Evolutionary conservation across 495 filamentous ascomycete genomes (phyloP).

Genomic region (Penicillium taxi): DNA sequence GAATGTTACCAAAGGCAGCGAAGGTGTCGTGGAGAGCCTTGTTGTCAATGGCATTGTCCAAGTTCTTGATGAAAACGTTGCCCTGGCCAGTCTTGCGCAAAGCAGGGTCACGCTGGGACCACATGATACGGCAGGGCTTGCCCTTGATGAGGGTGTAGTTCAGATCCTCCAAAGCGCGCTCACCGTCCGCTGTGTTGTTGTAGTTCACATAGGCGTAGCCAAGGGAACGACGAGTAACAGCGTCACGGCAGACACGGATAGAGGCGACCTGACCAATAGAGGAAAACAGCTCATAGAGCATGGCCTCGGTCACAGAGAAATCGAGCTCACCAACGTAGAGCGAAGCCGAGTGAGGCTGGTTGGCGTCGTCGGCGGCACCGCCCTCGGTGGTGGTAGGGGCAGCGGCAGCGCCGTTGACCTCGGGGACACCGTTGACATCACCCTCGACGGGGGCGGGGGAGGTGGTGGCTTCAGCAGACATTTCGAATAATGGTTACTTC

Average conservation of each 20-base stretch:
- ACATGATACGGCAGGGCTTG: slow-evolving; percentile 99
- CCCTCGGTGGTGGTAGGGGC: slow-evolving; percentile 27
- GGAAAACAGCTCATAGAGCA: slow-evolving; percentile 99
- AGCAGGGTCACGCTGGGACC: slow-evolving; percentile 98
- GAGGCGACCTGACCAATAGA: slow-evolving; percentile 98
- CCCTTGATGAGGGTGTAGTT: slow-evolving; percentile 99
- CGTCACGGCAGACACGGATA: slow-evolving; percentile 99
- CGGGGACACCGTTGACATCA: slow-evolving; percentile 35
- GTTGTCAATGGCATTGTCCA: slow-evolving; percentile 98
- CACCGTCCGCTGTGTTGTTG: slow-evolving; percentile 92
- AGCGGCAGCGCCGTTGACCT: slow-evolving; percentile 27
- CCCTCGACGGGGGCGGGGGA: slow-evolving; percentile 35
- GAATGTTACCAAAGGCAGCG: slow-evolving; percentile 96
- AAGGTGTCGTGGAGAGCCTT: slow-evolving; percentile 99
- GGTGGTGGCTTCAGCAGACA: slow-evolving; percentile 42
- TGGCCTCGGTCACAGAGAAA: slow-evolving; percentile 94
- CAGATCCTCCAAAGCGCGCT: slow-evolving; percentile 96
- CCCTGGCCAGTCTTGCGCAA: slow-evolving; percentile 98
- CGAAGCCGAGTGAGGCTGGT: slow-evolving; percentile 85
- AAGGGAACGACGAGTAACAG: slow-evolving; percentile 95
- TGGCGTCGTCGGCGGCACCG: slow-evolving; percentile 53
- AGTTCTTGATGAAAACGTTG: slow-evolving; percentile 99
- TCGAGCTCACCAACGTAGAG: slow-evolving; percentile 99
- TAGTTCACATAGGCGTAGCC: slow-evolving; percentile 99
- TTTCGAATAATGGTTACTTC: slow-evolving; percentile 27